Evolutionary conservation across 2,329 filamentous ascomycete genomes (phyloP).

Genomic region (Botrytis medusae): DNA sequence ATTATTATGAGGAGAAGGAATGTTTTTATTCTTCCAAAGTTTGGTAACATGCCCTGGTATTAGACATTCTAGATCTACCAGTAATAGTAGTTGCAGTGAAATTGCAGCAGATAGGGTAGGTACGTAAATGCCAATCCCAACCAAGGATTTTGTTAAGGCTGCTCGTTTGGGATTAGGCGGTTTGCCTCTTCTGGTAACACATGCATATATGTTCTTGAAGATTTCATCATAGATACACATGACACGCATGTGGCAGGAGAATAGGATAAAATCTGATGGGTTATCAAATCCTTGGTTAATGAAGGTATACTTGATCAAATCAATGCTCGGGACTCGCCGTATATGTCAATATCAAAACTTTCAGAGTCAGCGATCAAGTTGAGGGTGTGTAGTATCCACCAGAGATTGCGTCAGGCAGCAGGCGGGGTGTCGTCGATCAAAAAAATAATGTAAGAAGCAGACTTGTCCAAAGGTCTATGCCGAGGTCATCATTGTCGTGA

Average conservation of each 20-base stretch:
- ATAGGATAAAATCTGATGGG: slow-evolving; percentile 29
- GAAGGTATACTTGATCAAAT: background rate
- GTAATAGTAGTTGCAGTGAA: slow-evolving; percentile 31
- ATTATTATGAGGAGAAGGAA: background rate
- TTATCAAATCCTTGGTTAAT: slow-evolving; percentile 25
- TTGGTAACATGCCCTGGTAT: slow-evolving; percentile 28
- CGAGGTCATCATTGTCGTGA: background rate
- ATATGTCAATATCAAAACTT: too few species aligned
- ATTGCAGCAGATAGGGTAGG: slow-evolving; percentile 26
- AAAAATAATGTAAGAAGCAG: slow-evolving; percentile 20
- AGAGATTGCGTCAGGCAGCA: slow-evolving; percentile 28
- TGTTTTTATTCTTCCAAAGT: slow-evolving; percentile 23
- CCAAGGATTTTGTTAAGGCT: slow-evolving; percentile 14
- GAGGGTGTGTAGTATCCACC: slow-evolving; percentile 32
- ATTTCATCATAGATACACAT: slow-evolving; percentile 32
- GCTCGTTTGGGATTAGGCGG: slow-evolving; percentile 14
- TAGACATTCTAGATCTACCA: slow-evolving; percentile 28
- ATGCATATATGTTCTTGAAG: slow-evolving; percentile 30
- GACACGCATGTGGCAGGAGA: slow-evolving; percentile 35
- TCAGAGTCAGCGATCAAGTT: background rate
- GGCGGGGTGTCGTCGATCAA: slow-evolving; percentile 26
- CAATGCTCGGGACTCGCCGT: background rate
- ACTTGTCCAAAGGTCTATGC: background rate
- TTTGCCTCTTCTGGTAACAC: slow-evolving; percentile 24
- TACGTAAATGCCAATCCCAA: slow-evolving; percentile 30